Evolutionary conservation across 495 filamentous ascomycete genomes (phyloP), one percentile per base, ranked within the genome.

Genomic region (Aspergillus leporis): DNA sequence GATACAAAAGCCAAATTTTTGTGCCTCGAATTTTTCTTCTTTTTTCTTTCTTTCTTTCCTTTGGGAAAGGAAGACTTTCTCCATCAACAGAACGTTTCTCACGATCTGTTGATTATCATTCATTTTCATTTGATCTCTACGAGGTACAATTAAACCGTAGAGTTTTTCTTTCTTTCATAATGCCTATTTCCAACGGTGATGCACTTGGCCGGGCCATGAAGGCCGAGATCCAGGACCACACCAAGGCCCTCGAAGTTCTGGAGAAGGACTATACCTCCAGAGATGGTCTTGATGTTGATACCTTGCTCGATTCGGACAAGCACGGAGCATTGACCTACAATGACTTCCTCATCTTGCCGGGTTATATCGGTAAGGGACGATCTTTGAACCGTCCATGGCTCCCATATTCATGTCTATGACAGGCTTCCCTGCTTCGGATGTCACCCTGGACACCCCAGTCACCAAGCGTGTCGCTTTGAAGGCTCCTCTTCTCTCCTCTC

Each of bases 381-480:
- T 47, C 57, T 46, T 52, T 16, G 28, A 47, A 60, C 40, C 49
- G 57, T 61, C 61, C 43, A 49, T 46, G 40, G 56, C 22, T 54
- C 84, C 84, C 78, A 85, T 83, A 85, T 69, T 88, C 50, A 62
- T 62, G 47, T 50, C 56, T 53, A 45, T 60, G 54, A 65, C 51
- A 87, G 86, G 85, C 69, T 99, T 99, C 76, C 85, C 94, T 56
- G 93, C 95, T 57, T 92, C 90, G 45, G 90, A 90, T 64, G 95
- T 98, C 55, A 78, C 77, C 51, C 88, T 98, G 47, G 94, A 97
- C 53, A 90, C 93, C 18, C 91, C 90, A 40, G 84, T 99, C 61
- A 98, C 94, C 61, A 96, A 92, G 84, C 86, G 91, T 63, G 93
- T 98, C 73, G 85, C 87, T 14, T 79, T 99, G 65, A 99, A 97